phyloP scores from a whole-genome alignment of 2,329 filamentous ascomycete genomes.

The Cytospora paraplurivora region DNA sequence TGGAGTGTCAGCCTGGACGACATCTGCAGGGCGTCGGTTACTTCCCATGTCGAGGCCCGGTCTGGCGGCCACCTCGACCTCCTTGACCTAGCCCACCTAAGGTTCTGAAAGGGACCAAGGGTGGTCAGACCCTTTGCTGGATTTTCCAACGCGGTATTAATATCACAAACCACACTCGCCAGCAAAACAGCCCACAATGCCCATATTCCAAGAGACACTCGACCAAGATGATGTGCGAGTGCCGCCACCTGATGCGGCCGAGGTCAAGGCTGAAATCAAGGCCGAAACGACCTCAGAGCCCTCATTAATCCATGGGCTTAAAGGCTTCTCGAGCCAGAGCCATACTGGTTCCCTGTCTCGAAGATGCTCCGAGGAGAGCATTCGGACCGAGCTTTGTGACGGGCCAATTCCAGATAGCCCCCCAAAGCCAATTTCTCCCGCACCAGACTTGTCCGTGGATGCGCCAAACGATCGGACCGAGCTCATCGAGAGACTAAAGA shows the following conservation, averaged over 20 bases:
- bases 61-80: constrained; percentile 13
- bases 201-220: constrained; percentile 26
- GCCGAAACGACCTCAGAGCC: constrained; percentile 2
- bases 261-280: constrained; percentile 15
- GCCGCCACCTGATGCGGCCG: background rate
- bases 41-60: constrained; percentile 19
- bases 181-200: constrained; percentile 20
- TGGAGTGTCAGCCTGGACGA: constrained; percentile 15
- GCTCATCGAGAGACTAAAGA: constrained; percentile 83
- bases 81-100: constrained; percentile 21
- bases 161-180: background rate
- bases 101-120: constrained; percentile 29
- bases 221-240: constrained; percentile 23
- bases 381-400: constrained; percentile 63
- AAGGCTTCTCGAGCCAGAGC: constrained; percentile 2
- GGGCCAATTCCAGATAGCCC: constrained; percentile 54
- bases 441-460: constrained; percentile 33
- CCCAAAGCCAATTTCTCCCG: constrained; percentile 36
- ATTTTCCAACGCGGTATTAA: background rate
- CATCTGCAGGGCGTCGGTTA: constrained; percentile 7
- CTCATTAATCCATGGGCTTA: constrained; percentile 5
- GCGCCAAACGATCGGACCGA: constrained; percentile 67
- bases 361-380: constrained; percentile 60
- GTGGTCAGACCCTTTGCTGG: constrained; percentile 14
- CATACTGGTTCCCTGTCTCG: constrained; percentile 34